These are phyloP conservation scores for Penicillium sp. DNA, from an alignment of 2,329 filamentous ascomycete species.

Conservation along the genomic window DNA sequence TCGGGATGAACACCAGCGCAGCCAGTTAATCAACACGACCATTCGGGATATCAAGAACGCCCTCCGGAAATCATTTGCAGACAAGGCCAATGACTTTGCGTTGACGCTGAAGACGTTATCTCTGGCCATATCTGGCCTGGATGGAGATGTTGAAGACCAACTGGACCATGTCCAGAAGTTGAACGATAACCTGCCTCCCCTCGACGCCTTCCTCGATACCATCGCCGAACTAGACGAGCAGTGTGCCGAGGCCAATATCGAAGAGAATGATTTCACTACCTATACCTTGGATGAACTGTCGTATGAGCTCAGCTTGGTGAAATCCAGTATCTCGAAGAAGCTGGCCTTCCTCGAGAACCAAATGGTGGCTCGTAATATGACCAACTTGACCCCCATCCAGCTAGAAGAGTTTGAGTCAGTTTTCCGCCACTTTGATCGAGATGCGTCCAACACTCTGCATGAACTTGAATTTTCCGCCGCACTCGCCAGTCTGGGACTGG, in stretches of 20 bases:
- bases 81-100: slow-evolving; percentile 98
- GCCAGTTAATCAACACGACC: slow-evolving; percentile 95
- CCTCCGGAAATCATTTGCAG: slow-evolving; percentile 86
- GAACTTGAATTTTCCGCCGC: slow-evolving; percentile 97
- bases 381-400: slow-evolving; percentile 96
- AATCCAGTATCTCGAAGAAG: slow-evolving; percentile 92
- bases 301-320: slow-evolving; percentile 90
- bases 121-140: slow-evolving; percentile 90
- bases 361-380: slow-evolving; percentile 98
- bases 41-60: slow-evolving; percentile 98
- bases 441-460: slow-evolving; percentile 82
- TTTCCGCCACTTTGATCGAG: slow-evolving; percentile 95
- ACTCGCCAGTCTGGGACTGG: slow-evolving; percentile 87
- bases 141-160: slow-evolving; percentile 96
- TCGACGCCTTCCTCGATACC: slow-evolving; percentile 87
- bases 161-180: slow-evolving; percentile 81
- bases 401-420: slow-evolving; percentile 98
- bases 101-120: slow-evolving; percentile 93
- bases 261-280: slow-evolving; percentile 99
- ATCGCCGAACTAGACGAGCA: slow-evolving; percentile 84
- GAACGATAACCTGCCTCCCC: slow-evolving; percentile 78
- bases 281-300: slow-evolving; percentile 96
- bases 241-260: slow-evolving; percentile 94
- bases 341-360: slow-evolving; percentile 96
- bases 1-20: slow-evolving; percentile 80